Conservation (phyloP, 2,329 filamentous ascomycete genomes). For the Akanthomyces muscarius region DNA sequence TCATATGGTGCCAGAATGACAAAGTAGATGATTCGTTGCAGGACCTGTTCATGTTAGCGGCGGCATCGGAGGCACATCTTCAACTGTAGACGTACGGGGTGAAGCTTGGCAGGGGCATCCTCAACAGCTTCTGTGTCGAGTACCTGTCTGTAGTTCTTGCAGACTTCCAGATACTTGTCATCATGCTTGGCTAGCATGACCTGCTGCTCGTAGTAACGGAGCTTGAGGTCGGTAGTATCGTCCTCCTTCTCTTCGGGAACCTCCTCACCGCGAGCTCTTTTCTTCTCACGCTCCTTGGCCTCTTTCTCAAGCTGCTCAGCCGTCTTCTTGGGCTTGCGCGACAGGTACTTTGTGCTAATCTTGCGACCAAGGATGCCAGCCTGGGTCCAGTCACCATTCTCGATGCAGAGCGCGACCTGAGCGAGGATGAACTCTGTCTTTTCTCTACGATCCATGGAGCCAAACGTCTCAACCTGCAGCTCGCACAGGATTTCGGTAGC, state of each 20-base stretch:
- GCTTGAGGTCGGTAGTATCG: slow-evolving; percentile 93
- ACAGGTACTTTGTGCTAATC: slow-evolving; percentile 91
- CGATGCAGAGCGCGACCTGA: slow-evolving; percentile 91
- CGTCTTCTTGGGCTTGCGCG: slow-evolving; percentile 86
- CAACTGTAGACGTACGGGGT: slow-evolving; percentile 59
- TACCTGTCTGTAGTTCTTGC: slow-evolving; percentile 97
- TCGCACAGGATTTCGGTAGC: slow-evolving; percentile 94
- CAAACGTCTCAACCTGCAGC: slow-evolving; percentile 97
- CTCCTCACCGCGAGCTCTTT: slow-evolving; percentile 73
- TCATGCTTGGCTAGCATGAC: slow-evolving; percentile 95
- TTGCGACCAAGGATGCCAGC: slow-evolving; percentile 91
- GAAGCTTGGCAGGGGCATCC: slow-evolving; percentile 79
- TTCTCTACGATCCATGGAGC: slow-evolving; percentile 93
- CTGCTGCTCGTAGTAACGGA: slow-evolving; percentile 95
- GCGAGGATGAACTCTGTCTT: slow-evolving; percentile 99
- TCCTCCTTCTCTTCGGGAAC: slow-evolving; percentile 74
- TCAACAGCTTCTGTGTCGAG: slow-evolving; percentile 94
- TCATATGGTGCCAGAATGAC: slow-evolving; percentile 94
- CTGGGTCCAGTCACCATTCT: slow-evolving; percentile 94
- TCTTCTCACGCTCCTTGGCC: slow-evolving; percentile 81
- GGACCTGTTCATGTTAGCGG: slow-evolving; percentile 51
- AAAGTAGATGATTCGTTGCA: slow-evolving; percentile 96
- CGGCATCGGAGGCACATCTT: not conserved
- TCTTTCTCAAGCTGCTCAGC: slow-evolving; percentile 87
- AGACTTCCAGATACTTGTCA: slow-evolving; percentile 92